Base-by-base conservation (phyloP, 257 asterid species). In the Rhazya stricta region DNA sequence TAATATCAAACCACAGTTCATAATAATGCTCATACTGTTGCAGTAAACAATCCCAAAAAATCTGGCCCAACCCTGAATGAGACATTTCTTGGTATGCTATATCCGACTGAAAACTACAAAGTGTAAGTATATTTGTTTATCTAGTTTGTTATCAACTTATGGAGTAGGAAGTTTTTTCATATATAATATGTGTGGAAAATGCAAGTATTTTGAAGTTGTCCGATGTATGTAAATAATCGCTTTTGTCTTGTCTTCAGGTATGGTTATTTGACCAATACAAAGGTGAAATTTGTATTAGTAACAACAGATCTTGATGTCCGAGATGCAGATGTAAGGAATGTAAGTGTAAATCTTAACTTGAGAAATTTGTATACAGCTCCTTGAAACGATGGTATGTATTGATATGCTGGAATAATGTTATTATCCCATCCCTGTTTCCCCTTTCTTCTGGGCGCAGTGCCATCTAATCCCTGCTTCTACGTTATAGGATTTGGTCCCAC, bases 1-100 rank as follows among this genome's bases (percentile, higher is more conserved):
- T 19, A 3, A n/a, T 39, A 21, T 32, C 3, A 19, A 54, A 18
- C 6, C 45, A 36, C 30, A 43, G 18, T 54, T 76, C 74, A 69
- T 7, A 58, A 56, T 67, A 57, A 60, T 81, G 27, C 23, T 70
- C n/a, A 29, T 75, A 53, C 79, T 78, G 36, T 72, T 83, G 80
- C 98, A 95, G 99, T 91, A 91, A 95, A 91, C 89, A 95, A 95
- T 88, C 99, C 99, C 13, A 95, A 90, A 78, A 92, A 89, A 85
- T 90, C 99, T 70, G 91, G 94, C 68, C 96, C 96, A 21, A 83
- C 93, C 67, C 86, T 88, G 63, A 95, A 93, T 54, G 99, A 95
- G 86, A 88, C 99, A 65, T 95, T 95, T 84, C 98, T 95, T 76
- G 99, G 99, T 75, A 81, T 92, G 90, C 91, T 95, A 29, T 91